Percentiles rank a stretch among this genome's conserved stretches.
Conservation (phyloP, 139 green algal genomes). For the Astrephomene gubernaculifera region DNA sequence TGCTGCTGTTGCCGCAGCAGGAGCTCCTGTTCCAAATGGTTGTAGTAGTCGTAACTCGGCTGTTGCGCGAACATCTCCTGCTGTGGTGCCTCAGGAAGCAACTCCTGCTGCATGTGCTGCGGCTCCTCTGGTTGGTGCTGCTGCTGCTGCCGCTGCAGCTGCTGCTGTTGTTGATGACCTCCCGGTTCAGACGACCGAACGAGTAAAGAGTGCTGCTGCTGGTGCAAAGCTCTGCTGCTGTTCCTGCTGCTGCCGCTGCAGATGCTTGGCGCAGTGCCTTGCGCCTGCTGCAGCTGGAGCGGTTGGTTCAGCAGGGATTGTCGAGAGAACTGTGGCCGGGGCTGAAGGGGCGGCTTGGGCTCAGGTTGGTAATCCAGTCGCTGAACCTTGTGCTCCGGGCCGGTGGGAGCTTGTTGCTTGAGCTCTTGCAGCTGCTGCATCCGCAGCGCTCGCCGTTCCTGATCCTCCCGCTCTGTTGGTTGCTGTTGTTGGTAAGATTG, state of each 20-base stretch:
- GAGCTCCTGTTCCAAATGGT: neutral
- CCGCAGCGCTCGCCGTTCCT: neutral
- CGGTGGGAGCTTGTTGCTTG: neutral
- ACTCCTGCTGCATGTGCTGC: no score
- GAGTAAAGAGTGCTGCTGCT: no score
- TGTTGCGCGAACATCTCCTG: neutral
- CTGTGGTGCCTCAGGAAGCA: no score
- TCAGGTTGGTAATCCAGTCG: neutral
- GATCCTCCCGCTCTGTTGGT: neutral
- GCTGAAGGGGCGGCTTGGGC: neutral
- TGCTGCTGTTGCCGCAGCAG: neutral
- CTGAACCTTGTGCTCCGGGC: no score
- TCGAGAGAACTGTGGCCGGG: neutral
- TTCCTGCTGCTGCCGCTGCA: neutral
- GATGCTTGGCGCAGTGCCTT: neutral
- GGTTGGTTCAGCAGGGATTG: neutral
- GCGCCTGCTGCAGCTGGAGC: neutral
- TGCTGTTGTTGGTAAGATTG: neutral
- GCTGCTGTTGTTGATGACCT: no score
- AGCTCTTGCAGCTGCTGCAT: neutral
- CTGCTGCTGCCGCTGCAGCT: neutral
- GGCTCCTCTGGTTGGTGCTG: neutral
- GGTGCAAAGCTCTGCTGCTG: no score
- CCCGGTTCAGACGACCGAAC: no score
- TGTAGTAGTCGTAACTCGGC: neutral